Conservation (phyloP, 1,284 basidiomycete species). For the Apiotrichum gracile region DNA sequence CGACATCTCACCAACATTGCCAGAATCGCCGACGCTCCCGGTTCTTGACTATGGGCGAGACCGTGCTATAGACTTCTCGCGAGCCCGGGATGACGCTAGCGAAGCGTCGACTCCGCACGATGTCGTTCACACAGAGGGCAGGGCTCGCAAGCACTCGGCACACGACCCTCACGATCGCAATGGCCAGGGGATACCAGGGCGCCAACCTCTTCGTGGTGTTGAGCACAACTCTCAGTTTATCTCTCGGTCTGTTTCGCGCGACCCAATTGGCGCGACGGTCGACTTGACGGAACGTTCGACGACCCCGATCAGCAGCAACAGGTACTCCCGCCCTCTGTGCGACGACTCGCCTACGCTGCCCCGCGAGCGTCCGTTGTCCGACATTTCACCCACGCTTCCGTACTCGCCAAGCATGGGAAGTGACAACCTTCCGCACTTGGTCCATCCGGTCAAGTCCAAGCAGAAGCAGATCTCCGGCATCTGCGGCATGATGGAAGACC, state of each 20-base stretch:
- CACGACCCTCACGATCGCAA: no score
- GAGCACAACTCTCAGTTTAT: neutral
- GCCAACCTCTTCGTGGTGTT: neutral
- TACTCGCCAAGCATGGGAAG: neutral
- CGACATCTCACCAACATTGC: no score
- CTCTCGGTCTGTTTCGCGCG: neutral
- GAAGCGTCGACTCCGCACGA: neutral
- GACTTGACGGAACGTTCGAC: neutral
- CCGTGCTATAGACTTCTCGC: neutral
- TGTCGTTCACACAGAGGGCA: neutral
- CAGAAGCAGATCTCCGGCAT: no score
- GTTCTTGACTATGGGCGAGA: neutral
- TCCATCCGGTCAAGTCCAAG: neutral
- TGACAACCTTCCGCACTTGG: neutral
- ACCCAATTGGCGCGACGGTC: neutral
- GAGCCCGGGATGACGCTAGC: neutral
- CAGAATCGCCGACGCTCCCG: neutral
- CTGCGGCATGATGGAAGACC: neutral
- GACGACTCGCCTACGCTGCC: neutral
- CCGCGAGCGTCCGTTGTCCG: neutral
- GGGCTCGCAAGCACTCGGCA: no score
- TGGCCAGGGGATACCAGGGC: no score
- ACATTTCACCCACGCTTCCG: neutral
- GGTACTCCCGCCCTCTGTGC: neutral
- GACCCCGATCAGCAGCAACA: neutral